Evolutionary conservation across 83 land plant genomes (phyloP).

Genomic region (Larix sibirica): DNA sequence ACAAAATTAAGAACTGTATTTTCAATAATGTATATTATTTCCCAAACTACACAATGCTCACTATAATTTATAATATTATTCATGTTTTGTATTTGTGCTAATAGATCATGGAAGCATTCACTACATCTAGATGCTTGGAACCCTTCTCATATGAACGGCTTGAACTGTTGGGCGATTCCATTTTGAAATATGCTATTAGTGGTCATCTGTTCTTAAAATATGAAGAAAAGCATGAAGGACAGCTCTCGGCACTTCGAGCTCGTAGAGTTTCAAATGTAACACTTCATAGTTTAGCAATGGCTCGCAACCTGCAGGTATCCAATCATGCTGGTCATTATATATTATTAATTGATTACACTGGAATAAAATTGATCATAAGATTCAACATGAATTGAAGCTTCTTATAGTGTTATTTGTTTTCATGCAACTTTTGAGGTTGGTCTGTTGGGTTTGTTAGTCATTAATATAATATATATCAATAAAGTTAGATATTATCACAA

Average conservation of each 20-base stretch:
- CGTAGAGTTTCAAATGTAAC: constrained; percentile 69
- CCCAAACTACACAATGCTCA: too few relatives aligned
- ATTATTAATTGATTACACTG: background rate
- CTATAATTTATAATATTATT: background rate
- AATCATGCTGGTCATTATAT: background rate
- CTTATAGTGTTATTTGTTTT: background rate
- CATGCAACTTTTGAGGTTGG: background rate
- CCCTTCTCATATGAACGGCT: constrained; percentile 81
- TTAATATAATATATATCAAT: too few relatives aligned
- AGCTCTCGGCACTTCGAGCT: constrained; percentile 56
- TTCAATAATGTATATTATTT: too few relatives aligned
- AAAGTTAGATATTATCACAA: too few relatives aligned
- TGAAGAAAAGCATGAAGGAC: constrained; percentile 80
- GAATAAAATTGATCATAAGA: too few relatives aligned
- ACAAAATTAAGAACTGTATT: too few relatives aligned
- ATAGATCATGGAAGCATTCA: constrained; percentile 88
- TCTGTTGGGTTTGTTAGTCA: too few relatives aligned
- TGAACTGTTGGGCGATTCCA: constrained; percentile 94
- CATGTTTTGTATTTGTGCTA: background rate
- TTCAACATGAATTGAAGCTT: background rate
- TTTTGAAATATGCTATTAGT: constrained; percentile 89
- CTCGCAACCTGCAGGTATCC: constrained; percentile 53
- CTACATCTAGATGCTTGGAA: constrained; percentile 81
- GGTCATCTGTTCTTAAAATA: constrained; percentile 71
- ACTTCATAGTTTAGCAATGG: constrained; percentile 78